phyloP scores from a whole-genome alignment of 2,329 filamentous ascomycete genomes.

The Boeremia exigua region DNA sequence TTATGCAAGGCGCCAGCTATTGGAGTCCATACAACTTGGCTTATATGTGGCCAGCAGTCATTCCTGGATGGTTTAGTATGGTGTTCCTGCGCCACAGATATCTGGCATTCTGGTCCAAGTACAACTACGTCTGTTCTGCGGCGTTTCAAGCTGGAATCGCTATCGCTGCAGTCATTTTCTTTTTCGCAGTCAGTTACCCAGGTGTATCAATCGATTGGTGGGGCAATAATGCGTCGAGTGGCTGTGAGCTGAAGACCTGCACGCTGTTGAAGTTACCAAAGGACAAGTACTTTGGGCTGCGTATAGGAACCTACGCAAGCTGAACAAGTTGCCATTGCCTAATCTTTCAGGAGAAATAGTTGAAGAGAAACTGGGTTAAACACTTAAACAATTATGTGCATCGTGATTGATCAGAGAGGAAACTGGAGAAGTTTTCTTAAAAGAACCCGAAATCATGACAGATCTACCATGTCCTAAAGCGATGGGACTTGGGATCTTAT shows the following conservation, averaged over 20 bases:
- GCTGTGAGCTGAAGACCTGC: background rate
- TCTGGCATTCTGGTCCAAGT: slow-evolving; percentile 60
- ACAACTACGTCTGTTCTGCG: slow-evolving; percentile 62
- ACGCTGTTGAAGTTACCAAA: background rate
- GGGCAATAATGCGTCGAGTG: slow-evolving; percentile 28
- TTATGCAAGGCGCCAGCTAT: slow-evolving; percentile 10
- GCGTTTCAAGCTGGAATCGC: slow-evolving; percentile 60
- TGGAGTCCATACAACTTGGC: slow-evolving; percentile 54
- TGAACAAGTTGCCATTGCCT: no score
- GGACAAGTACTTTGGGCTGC: background rate
- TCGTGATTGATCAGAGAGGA: no score
- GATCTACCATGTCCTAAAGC: no score
- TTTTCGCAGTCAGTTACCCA: slow-evolving; percentile 60
- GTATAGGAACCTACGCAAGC: background rate
- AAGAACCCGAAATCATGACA: no score
- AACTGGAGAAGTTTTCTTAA: no score
- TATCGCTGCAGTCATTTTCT: slow-evolving; percentile 60
- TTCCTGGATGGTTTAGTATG: slow-evolving; percentile 36
- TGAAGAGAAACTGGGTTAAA: no score
- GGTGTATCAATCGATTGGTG: slow-evolving; percentile 50
- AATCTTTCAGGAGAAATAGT: no score
- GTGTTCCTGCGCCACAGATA: slow-evolving; percentile 55
- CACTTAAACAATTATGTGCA: no score
- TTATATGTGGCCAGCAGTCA: slow-evolving; percentile 57
- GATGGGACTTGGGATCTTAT: no score